Conservation (phyloP, 129 eudicot genomes). For the Smallanthus sonchifolius region DNA sequence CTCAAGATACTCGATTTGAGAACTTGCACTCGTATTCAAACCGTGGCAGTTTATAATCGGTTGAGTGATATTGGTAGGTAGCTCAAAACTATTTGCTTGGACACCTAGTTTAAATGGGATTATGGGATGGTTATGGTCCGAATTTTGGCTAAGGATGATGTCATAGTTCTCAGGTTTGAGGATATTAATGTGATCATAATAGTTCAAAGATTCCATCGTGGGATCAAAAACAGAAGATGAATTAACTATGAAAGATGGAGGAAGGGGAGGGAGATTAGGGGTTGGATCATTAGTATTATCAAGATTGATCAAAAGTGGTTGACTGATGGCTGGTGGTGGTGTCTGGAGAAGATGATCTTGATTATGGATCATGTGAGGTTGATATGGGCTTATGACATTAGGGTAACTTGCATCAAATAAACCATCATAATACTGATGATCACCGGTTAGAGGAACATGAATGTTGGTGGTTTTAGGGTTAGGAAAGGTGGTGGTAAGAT, state of each 20-base stretch:
- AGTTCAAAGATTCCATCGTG: slow-evolving; percentile 20
- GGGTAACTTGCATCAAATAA: slow-evolving; percentile 23
- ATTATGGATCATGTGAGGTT: slow-evolving; percentile 24
- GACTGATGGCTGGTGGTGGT: slow-evolving; percentile 9
- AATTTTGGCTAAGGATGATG: not conserved
- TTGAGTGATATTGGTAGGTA: not conserved
- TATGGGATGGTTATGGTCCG: not conserved
- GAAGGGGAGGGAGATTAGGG: slow-evolving; percentile 32
- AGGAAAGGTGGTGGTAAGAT: slow-evolving; percentile 22
- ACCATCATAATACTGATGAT: slow-evolving; percentile 27
- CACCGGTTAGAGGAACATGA: slow-evolving; percentile 6
- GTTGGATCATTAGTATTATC: slow-evolving; percentile 4
- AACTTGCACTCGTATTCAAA: not conserved
- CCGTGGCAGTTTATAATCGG: not conserved
- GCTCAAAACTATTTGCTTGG: not conserved
- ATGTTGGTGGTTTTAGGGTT: slow-evolving; percentile 22
- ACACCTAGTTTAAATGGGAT: not conserved
- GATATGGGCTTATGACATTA: slow-evolving; percentile 26
- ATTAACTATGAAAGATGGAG: slow-evolving; percentile 24
- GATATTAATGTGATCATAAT: slow-evolving; percentile 23
- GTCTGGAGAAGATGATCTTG: slow-evolving; percentile 12
- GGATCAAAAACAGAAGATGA: slow-evolving; percentile 23
- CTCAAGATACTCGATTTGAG: slow-evolving; percentile 29
- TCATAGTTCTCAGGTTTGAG: slow-evolving; percentile 17
- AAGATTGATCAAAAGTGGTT: slow-evolving; percentile 14